Base-by-base conservation (phyloP, 768 basidiomycete species). In the Lepiota subincarnata region DNA sequence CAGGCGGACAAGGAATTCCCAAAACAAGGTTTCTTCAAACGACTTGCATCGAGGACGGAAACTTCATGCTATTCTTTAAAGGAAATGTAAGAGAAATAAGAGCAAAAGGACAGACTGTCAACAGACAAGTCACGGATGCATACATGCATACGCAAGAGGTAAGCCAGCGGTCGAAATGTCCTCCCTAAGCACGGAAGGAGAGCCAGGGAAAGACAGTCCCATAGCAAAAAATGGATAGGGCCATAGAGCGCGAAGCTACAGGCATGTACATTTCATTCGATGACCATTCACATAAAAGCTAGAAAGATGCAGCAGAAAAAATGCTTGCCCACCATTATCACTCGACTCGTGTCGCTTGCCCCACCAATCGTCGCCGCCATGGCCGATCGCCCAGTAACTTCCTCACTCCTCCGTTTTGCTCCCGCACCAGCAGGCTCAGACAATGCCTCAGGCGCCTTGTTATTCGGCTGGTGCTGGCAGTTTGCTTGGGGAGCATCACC, bases 301-400 rank as follows among this genome's bases (percentile, higher is more conserved):
- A 24, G 44, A 44, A 48, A 12, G 10, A 34, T 10, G 14, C 20
- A 19, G 31, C n/a, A 36, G 18, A 48, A n/a, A 47, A 18, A 4
- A 35, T 3, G 12, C 11, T 31, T 19, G 16, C 41, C 40, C 31
- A 8, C 40, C 6, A 7, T n/a, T 24, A 13, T 53, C 45, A 79
- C 44, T 78, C 77, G 11, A 71, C 72, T 61, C 73, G 67, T 57
- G 70, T 50, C 74, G 69, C 63, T 77, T 73, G 19, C 67, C 69
- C 44, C 73, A 71, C 40, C 70, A 60, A 28, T 59, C 67, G 38
- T 57, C 31, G 57, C 63, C 20, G 44, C 57, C 4, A 55, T 55
- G 0, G 60, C 26, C 72, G 62, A 53, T 68, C 64, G 55, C 65
- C 67, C 43, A 70, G 66, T 60, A 70, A 71, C 56, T 53, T 70